Percentiles rank a stretch among this genome's conserved stretches.
phyloP scores from a whole-genome alignment of 305 asterid genomes.

The Fraxinus platypoda region DNA sequence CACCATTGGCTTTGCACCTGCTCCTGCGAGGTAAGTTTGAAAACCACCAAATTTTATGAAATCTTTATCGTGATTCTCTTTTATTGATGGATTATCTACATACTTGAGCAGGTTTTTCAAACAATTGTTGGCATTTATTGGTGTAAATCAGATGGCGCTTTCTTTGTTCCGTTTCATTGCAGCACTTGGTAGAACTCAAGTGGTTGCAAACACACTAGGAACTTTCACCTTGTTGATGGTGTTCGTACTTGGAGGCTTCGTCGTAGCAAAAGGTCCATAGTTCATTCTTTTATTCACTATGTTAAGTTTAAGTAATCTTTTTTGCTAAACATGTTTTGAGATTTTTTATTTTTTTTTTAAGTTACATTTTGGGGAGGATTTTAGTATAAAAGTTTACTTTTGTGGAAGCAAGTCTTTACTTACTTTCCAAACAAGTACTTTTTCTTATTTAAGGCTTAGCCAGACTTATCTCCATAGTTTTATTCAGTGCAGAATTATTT shows the following conservation, averaged over 20 bases:
- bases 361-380: neutral
- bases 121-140: slow-evolving; percentile 60
- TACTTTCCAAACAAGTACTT: neutral
- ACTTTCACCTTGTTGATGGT: slow-evolving; percentile 60
- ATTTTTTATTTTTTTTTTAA: neutral
- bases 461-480: neutral
- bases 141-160: slow-evolving; percentile 74
- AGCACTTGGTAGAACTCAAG: slow-evolving; percentile 65
- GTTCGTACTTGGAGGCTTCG: slow-evolving; percentile 72
- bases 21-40: slow-evolving; percentile 50
- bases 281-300: neutral
- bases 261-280: slow-evolving; percentile 57
- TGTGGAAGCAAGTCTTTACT: neutral
- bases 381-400: neutral
- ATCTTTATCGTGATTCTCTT: neutral
- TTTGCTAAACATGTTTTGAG: neutral
- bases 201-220: slow-evolving; percentile 67
- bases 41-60: neutral
- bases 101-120: slow-evolving; percentile 54
- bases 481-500: neutral
- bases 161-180: slow-evolving; percentile 78
- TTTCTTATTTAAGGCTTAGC: neutral
- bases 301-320: neutral
- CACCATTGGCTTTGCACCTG: slow-evolving; percentile 78
- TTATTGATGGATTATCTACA: neutral